Base-by-base conservation (phyloP, 2,329 filamentous ascomycete species). In the Metarhizium humberi region DNA sequence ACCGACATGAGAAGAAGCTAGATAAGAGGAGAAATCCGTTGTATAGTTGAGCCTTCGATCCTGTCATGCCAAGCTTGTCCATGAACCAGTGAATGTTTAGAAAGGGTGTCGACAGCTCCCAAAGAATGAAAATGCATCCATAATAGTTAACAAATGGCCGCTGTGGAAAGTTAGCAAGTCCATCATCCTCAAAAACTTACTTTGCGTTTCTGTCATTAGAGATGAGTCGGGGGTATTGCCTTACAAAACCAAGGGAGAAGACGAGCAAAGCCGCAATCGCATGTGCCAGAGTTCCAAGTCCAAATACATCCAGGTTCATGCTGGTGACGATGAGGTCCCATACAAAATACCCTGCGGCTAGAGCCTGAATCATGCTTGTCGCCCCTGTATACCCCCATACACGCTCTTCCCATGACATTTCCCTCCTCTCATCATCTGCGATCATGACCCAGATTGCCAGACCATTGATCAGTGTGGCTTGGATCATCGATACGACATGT, bases 41-140 rank as follows among this genome's bases (percentile, higher is more conserved):
- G 71, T 89, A 84, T 32, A 92, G 78, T 73, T 94, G 90, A 29
- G 82, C 71, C 53, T 76, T 78, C 20, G 85, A 84, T 40, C 90
- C 90, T 0, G 90, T 94, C 78, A 90, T 84, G 64, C 83, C 80
- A 57, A 92, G 75, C 75, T 95, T 95, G 72, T 95, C 90, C 72
- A 88, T 89, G 75, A 94, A 94, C 90, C 90, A 95, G 75, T 95
- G 90, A 67, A 92, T 81, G 68, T 95, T 95, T 56, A 94, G 78
- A 70, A 94, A 92, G 7, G 89, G 88, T 4, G 86, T 88, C 30
- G 88, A 92, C 43, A 95, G 80, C 71, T 95, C 90, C 81, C 91
- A 95, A 56, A 94, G 84, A 64, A 95, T 89, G 71, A 95, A 95
- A 57, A 83, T 82, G 55, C 81, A 80, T 55, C 81, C 87, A 71